These are phyloP conservation scores for Gardenia jasminoides DNA, from an alignment of 257 asterid species.

Conservation along the genomic window DNA sequence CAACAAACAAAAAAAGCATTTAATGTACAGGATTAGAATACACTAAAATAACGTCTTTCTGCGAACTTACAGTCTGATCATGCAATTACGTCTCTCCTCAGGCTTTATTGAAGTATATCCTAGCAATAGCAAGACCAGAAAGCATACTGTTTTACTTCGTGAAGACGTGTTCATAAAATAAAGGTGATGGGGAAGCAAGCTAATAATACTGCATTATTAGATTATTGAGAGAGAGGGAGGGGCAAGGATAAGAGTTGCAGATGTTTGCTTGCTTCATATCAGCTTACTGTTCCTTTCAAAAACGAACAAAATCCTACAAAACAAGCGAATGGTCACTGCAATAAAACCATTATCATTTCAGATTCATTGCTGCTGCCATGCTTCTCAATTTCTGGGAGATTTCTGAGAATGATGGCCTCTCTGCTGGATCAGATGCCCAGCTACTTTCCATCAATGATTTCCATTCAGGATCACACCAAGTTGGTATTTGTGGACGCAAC, in stretches of 20 bases:
- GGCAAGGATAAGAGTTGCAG: neutral
- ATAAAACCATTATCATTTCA: constrained; percentile 45
- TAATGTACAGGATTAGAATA: neutral
- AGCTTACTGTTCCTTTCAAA: constrained; percentile 9
- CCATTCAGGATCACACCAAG: constrained; percentile 99
- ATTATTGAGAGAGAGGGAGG: neutral
- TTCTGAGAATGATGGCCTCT: constrained; percentile 87
- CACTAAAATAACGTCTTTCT: neutral
- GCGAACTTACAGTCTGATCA: constrained; percentile 13
- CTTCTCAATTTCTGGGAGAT: constrained; percentile 84
- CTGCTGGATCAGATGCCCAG: constrained; percentile 75
- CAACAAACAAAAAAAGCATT: neutral
- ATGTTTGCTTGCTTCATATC: neutral
- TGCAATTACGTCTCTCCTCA: constrained; percentile 4
- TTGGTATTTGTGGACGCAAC: constrained; percentile 86
- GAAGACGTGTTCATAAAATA: neutral
- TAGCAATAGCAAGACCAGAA: constrained; percentile 7
- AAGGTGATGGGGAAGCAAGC: constrained; percentile 2
- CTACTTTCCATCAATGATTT: constrained; percentile 88
- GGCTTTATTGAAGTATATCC: constrained; percentile 15
- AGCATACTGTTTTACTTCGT: neutral
- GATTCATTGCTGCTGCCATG: constrained; percentile 96
- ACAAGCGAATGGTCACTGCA: neutral
- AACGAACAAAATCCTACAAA: neutral
- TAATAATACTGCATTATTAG: neutral